A percentile compares a stretch with the other conserved stretches of the same genome.
Evolutionary conservation across 2,329 filamentous ascomycete genomes (phyloP).

Genomic region (Aspergillus pseudonomiae): DNA sequence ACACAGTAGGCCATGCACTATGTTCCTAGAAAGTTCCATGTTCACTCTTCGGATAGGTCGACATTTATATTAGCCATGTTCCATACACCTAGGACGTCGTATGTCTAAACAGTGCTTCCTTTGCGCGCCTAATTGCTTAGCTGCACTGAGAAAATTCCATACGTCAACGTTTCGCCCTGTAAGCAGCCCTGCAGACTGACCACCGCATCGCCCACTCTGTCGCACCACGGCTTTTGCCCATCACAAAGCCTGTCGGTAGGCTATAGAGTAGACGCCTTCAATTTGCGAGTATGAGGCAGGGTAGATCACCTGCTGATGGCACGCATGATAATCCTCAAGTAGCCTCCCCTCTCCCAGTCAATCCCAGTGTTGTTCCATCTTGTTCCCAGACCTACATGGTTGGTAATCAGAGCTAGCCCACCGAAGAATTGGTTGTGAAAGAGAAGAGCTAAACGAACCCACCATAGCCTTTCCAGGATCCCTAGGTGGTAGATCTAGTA

Average conservation of each 20-base stretch:
- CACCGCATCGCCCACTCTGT: conserved; percentile 90
- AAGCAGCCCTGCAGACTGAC: conserved; percentile 81
- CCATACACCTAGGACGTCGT: conserved; percentile 60
- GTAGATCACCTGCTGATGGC: conserved; percentile 82
- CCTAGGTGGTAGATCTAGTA: conserved; percentile 78
- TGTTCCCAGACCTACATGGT: conserved; percentile 80
- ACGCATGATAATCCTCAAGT: conserved; percentile 93
- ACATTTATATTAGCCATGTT: conserved; percentile 82
- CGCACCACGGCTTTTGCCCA: conserved; percentile 73
- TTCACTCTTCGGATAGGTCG: conserved; percentile 70
- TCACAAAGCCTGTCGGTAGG: conserved; percentile 83
- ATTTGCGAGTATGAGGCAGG: conserved; percentile 88
- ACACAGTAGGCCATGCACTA: conserved; percentile 69
- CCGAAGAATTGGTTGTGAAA: conserved; percentile 76
- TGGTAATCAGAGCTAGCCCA: conserved; percentile 92
- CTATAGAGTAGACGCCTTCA: conserved; percentile 92
- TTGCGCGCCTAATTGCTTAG: not conserved
- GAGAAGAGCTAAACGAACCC: conserved; percentile 89
- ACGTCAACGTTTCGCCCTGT: conserved; percentile 83
- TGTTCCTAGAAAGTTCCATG: conserved; percentile 37
- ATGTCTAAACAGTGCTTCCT: not conserved
- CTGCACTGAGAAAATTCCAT: conserved; percentile 68
- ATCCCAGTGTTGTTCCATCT: conserved; percentile 86
- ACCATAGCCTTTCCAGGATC: conserved; percentile 77
- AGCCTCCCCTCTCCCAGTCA: conserved; percentile 65